Evolutionary conservation across 2,329 filamentous ascomycete species (phyloP).

Genomic region (Westerdykella aurantiaca): DNA sequence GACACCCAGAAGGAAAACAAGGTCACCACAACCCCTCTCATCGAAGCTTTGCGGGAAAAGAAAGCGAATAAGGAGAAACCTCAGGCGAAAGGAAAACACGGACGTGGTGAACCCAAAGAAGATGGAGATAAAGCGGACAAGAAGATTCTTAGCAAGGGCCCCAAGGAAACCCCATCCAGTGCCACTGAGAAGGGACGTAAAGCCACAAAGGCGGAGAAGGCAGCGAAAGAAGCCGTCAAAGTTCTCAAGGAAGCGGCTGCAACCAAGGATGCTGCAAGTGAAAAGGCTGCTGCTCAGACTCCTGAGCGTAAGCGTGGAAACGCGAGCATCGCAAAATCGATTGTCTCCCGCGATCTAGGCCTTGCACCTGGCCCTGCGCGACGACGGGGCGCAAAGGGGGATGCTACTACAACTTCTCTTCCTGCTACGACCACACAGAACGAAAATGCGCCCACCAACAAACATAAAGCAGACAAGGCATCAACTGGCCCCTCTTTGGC

Average conservation of each 20-base stretch:
- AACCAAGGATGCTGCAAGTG: conserved; percentile 13
- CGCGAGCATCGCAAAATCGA: conserved; percentile 50
- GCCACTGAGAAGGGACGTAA: conserved; percentile 37
- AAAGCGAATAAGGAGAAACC: conserved; percentile 67
- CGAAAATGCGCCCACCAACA: conserved; percentile 22
- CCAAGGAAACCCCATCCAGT: conserved; percentile 26
- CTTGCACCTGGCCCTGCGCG: conserved; percentile 45
- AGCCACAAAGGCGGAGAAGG: conserved; percentile 48
- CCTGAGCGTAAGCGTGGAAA: conserved; percentile 51
- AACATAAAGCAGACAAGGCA: conserved; percentile 27
- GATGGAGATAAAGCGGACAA: conserved; percentile 37
- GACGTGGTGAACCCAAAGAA: conserved; percentile 58
- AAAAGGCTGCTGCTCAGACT: conserved; percentile 34
- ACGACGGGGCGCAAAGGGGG: conserved; percentile 36
- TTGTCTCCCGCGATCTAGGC: conserved; percentile 58
- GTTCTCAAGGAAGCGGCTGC: conserved; percentile 38
- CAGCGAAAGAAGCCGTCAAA: conserved; percentile 57
- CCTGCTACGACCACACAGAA: conserved; percentile 16
- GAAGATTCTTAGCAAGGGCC: conserved; percentile 30
- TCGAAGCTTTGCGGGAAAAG: conserved; percentile 86
- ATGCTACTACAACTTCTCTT: conserved; percentile 12
- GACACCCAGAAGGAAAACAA: conserved; percentile 54
- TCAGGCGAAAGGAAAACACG: conserved; percentile 52
- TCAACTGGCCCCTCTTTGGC: conserved; percentile 10
- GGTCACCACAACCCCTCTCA: conserved; percentile 76